Evolutionary conservation across 257 asterid genomes (phyloP).

Genomic region (Echium plantagineum): DNA sequence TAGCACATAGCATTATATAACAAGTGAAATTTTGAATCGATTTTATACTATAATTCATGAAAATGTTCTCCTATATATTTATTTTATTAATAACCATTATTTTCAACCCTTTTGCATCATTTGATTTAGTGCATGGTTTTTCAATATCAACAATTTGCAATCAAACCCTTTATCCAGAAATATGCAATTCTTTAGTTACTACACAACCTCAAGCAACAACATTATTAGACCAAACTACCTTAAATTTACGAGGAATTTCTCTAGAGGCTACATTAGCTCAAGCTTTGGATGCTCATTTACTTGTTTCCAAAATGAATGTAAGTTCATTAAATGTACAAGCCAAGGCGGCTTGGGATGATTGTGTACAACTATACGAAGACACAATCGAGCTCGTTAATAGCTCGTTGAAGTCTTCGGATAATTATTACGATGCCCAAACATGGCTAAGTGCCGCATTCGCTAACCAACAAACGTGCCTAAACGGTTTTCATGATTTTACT

Average conservation of each 20-base stretch:
- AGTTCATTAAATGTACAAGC: conserved; percentile 27
- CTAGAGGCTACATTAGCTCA: conserved; percentile 30
- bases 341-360: conserved; percentile 41
- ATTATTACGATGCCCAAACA: conserved; percentile 36
- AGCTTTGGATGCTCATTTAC: conserved; percentile 24
- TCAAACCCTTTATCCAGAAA: conserved; percentile 41
- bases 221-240: conserved; percentile 15
- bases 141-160: conserved; percentile 23
- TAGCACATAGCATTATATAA: no score
- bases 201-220: conserved; percentile 7
- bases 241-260: conserved; percentile 19
- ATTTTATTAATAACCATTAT: conserved; percentile 9
- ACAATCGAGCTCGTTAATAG: conserved; percentile 27
- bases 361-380: conserved; percentile 41
- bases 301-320: conserved; percentile 25
- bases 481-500: conserved; percentile 46
- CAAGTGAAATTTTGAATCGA: background rate
- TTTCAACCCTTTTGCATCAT: conserved; percentile 7
- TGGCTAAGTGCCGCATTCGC: conserved; percentile 68
- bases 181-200: conserved; percentile 31
- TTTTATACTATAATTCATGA: conserved; percentile 12
- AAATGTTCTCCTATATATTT: conserved; percentile 6
- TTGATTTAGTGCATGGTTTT: conserved; percentile 17
- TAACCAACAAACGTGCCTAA: conserved; percentile 41
- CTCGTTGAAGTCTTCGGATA: conserved; percentile 1